Conservation (phyloP, 306 rosid genomes). For the Cotoneaster glaucophyllus region DNA sequence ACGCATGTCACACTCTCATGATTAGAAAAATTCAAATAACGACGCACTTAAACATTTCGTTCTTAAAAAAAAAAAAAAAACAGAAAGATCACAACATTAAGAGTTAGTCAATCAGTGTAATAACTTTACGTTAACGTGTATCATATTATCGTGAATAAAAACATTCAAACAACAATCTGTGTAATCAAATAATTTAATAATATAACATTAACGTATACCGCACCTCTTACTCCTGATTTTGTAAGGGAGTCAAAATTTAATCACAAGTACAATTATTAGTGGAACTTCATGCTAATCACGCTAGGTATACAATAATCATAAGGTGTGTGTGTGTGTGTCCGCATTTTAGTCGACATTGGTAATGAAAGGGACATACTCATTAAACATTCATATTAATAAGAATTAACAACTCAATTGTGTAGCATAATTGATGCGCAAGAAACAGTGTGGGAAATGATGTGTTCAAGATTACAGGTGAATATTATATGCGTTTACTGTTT, state of each 20-base stretch:
- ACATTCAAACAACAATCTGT: not conserved
- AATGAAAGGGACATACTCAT: not conserved
- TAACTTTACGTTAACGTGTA: not conserved
- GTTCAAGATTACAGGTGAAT: slow-evolving; percentile 9
- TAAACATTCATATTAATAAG: too few species aligned
- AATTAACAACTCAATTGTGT: not conserved
- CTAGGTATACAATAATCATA: not conserved
- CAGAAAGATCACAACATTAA: too few species aligned
- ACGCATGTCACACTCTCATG: not conserved
- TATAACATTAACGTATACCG: not conserved
- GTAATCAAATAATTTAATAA: not conserved
- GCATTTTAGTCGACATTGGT: not conserved
- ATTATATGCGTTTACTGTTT: not conserved
- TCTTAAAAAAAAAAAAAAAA: too few species aligned
- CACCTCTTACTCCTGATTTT: not conserved
- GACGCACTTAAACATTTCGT: too few species aligned
- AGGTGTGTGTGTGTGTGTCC: not conserved
- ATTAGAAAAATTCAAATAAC: not conserved
- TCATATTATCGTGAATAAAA: not conserved
- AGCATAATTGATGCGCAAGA: not conserved
- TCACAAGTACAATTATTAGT: not conserved
- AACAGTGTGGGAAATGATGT: slow-evolving; percentile 1
- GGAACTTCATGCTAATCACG: not conserved
- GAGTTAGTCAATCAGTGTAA: not conserved
- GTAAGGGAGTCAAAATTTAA: not conserved